Base-by-base conservation (phyloP, 495 filamentous ascomycete genomes). In the Haplographium delicatum region DNA sequence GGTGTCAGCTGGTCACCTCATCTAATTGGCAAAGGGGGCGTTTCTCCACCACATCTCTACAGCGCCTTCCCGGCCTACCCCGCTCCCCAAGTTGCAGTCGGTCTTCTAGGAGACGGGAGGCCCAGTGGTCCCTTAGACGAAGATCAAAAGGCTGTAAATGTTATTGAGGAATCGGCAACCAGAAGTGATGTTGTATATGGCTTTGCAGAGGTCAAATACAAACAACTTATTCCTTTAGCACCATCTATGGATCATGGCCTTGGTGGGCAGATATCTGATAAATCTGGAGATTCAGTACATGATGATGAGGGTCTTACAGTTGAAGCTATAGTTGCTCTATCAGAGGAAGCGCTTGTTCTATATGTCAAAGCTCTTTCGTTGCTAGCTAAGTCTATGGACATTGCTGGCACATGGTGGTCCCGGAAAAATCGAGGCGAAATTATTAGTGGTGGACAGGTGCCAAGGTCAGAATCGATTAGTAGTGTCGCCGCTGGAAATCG, bases 151-250 rank as follows among this genome's bases (percentile, higher is more conserved):
- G 82, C 85, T 22, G 79, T 93, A 5, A 81, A 90, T 47, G 77
- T 75, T 24, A 86, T 97, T 31, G 93, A 98, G 65, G 90, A 97
- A 49, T 84, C 83, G 43, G 94, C 94, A 5, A 90, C 86, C 13
- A 82, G 88, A 23, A 95, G 89, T 56, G 90, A 98, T 62, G 91
- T 96, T 25, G 89, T 98, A 1, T 97, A 87, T 63, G 89, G 89
- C 18, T 96, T 97, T 68, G 93, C 93, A 8, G 93, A 97, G 66
- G 91, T 98, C 53, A 98, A 98, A 68, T 96, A 91, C 70, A 93
- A 93, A 66, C 93, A 98, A 62, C 76, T 98, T 26, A 78, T 97
- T 10, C 93, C 93, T 4, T 65, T 93, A 20, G 82, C 87, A 4
- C 93, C 91, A 11, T 89, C 85, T 0, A 81, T 79, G 56, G 80